These are phyloP conservation scores for Dipteronia sinensis DNA, from an alignment of 345 rosid genomes.

Conservation along the genomic window DNA sequence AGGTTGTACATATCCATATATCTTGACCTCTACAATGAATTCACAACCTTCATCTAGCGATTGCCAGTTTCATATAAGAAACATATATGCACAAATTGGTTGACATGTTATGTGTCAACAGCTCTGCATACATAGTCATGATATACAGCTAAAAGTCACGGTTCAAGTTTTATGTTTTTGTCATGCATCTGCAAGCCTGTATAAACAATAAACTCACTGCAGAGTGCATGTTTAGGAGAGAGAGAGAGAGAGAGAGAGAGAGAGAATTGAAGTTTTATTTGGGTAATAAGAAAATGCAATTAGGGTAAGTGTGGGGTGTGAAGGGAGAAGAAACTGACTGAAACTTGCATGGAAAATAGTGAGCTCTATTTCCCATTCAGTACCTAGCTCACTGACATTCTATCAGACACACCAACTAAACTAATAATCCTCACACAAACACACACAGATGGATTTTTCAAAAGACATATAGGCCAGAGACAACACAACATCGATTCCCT, in stretches of 20 bases:
- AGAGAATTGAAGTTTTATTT: conserved; percentile 1
- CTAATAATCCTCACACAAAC: conserved; percentile 20
- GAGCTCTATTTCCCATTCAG: conserved; percentile 53
- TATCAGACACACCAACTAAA: conserved; percentile 44
- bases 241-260: conserved; percentile 15
- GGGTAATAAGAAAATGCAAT: conserved; percentile 2
- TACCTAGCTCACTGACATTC: conserved; percentile 73
- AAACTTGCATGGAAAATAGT: conserved; percentile 37
- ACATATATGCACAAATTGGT: neutral
- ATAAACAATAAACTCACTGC: neutral
- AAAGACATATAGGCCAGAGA: conserved; percentile 48
- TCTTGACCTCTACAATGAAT: neutral
- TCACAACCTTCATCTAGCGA: neutral
- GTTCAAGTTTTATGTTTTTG: neutral
- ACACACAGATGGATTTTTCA: conserved; percentile 25
- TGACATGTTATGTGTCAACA: neutral
- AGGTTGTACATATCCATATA: neutral
- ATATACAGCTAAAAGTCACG: neutral
- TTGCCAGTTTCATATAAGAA: neutral
- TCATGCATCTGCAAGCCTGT: neutral
- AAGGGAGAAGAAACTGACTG: conserved; percentile 22
- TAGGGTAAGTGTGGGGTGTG: conserved; percentile 10
- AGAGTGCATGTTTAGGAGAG: conserved; percentile 5
- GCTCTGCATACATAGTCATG: neutral
- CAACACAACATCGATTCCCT: conserved; percentile 76